Base-by-base conservation (phyloP, 495 filamentous ascomycete species). In the Barbatosphaeria neglecta region DNA sequence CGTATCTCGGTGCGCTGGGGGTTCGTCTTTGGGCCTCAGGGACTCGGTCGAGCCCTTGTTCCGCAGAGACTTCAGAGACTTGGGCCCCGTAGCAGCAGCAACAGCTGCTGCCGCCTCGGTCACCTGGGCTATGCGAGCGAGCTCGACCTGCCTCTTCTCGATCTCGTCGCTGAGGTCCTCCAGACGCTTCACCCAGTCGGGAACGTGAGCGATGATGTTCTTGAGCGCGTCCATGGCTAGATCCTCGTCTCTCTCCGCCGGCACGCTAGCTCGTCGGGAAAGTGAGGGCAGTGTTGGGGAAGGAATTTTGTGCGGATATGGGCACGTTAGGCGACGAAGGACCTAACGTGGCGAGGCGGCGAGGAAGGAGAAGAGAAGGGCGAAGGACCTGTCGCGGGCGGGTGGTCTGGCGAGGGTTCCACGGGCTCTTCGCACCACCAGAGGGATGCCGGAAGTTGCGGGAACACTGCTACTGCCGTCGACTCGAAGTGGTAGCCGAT, bases 141-240 rank as follows among this genome's bases (percentile, higher is more conserved):
- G 80, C 61, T 87, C 83, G 35, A 73, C 61, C 60, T 87, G 81
- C 62, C 81, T 84, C 49, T 74, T 69, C 28, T 78, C 73, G 28
- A 89, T 81, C 53, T 87, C 78, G 37, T 69, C 61, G 50, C 76
- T 78, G 22, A 90, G 73, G 15, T 86, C 80, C 37, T 87, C 82
- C 41, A 89, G 67, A 37, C 74, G 74, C 49, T 61, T 65, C 37
- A 80, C 72, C 86, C 85, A 89, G 48, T 76, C 63, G 18, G 84
- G 84, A 5, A 87, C 60, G 50, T 72, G 80, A 69, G 48, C 74
- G 48, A 73, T 66, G 45, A 90, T 75, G 43, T 78, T 74, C 45
- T 70, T 72, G 40, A 87, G 61, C 15, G 81, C 78, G 52, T 87
- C 82, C 65, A 80, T 76, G 50, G 66, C 58, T 58, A 72, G 46